Evolutionary conservation across 441 rosid species (phyloP), one percentile per base, ranked within the genome.

Genomic region (Geranium incanum): DNA sequence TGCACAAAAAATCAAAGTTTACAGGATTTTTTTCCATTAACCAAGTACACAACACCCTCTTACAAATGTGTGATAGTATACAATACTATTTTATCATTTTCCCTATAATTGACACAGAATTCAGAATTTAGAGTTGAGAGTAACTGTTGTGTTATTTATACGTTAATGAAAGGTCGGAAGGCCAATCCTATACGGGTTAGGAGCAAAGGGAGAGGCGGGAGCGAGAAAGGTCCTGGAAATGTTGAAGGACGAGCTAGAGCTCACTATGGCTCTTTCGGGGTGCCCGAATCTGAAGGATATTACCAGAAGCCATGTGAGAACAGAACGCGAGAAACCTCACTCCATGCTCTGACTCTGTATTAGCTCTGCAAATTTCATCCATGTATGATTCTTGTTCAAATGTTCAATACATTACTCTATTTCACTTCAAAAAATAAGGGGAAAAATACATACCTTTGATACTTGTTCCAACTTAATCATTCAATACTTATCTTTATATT

Each of bases 261-360:
- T 92, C 23, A 92, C 98, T 13, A 95, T 95, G 98, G 95, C 98
- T 41, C 75, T 95, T 50, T 86, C 87, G 71, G 99, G 99, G 0
- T 95, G 98, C 80, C 85, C 90, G 71, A 87, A 91, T 0, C 80
- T 95, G 19, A 84, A 80, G 81, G 98, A 92, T 86, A 92, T 92
- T 48, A 86, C 86, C 13, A 84, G 96, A 2, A 73, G 81, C 79
- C 98, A 90, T 55, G 62, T 55, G 62, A 55, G 62, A 55, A 55
- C 62, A 15, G 21, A 55, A 18, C 8, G n/a, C 4, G 62, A 55
- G 62, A n/a, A 19, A 15, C 62, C 62, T 18, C 4, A 16, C 6
- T 55, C 62, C 16, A 16, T 55, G 62, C 62, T 55, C 19, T 55
- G 62, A 55, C 5, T 50, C 15, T 50, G 16, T 12, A 50, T 50